These are phyloP conservation scores for Fusarium cyanostomum DNA, from an alignment of 2,329 filamentous ascomycete species.

Conservation along the genomic window DNA sequence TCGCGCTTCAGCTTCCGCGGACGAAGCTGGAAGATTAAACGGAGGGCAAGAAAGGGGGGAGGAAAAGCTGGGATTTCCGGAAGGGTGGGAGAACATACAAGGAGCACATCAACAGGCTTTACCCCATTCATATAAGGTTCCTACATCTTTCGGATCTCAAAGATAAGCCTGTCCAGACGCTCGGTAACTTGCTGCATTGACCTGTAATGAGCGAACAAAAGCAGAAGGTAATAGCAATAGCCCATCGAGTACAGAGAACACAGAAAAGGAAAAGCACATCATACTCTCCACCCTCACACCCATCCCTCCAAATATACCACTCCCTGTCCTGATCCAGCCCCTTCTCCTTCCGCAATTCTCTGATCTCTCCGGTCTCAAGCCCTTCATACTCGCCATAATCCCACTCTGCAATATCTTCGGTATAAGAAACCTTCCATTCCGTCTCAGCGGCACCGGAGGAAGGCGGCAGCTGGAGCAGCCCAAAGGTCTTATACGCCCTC, in stretches of 20 bases:
- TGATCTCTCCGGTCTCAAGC: slow-evolving; percentile 61
- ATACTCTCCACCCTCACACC: slow-evolving; percentile 65
- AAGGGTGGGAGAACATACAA: slow-evolving; percentile 30
- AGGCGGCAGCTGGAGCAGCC: slow-evolving; percentile 56
- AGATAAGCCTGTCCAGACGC: slow-evolving; percentile 54
- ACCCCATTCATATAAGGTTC: slow-evolving; percentile 51
- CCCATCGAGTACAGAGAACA: neutral
- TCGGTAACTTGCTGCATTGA: slow-evolving; percentile 49
- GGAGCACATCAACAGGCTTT: slow-evolving; percentile 49
- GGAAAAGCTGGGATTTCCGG: neutral
- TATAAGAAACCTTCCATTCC: slow-evolving; percentile 52
- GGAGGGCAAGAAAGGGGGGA: neutral
- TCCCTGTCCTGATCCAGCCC: slow-evolving; percentile 54
- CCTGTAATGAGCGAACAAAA: slow-evolving; percentile 31
- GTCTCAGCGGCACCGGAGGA: slow-evolving; percentile 38
- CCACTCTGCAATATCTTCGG: slow-evolving; percentile 66
- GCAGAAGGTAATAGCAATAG: neutral
- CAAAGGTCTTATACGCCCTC: slow-evolving; percentile 59
- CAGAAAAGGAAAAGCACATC: slow-evolving; percentile 16
- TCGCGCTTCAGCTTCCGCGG: neutral
- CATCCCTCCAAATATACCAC: slow-evolving; percentile 69
- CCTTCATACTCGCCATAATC: slow-evolving; percentile 72
- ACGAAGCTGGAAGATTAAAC: no score
- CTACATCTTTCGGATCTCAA: slow-evolving; percentile 52
- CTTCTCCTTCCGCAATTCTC: slow-evolving; percentile 52